phyloP scores from a whole-genome alignment of 345 rosid species.

The Chamaenerion angustifolium region DNA sequence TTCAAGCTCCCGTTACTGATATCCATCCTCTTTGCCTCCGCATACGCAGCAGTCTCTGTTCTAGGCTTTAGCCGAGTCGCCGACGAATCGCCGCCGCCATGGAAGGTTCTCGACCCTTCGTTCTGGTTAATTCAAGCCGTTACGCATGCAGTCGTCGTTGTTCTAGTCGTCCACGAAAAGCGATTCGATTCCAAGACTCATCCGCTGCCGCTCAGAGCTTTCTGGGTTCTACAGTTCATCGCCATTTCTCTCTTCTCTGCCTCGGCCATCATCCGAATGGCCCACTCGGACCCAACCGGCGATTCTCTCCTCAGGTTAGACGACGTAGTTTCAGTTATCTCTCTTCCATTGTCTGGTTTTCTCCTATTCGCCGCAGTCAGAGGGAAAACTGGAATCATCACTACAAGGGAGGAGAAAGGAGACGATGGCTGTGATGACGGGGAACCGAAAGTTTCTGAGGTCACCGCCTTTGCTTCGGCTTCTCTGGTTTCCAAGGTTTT shows the following conservation, averaged over 20 bases:
- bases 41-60: conserved; percentile 32
- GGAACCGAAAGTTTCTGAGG: conserved; percentile 33
- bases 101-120: conserved; percentile 27
- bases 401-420: conserved; percentile 16
- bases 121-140: conserved; percentile 73
- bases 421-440: conserved; percentile 16
- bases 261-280: conserved; percentile 43
- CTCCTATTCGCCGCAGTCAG: conserved; percentile 37
- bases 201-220: conserved; percentile 51
- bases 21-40: conserved; percentile 31
- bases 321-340: conserved; percentile 38
- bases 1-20: conserved; percentile 37
- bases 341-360: conserved; percentile 41
- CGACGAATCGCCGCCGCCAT: conserved; percentile 13
- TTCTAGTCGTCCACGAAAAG: conserved; percentile 57
- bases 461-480: conserved; percentile 61
- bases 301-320: conserved; percentile 27
- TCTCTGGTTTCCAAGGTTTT: conserved; percentile 46
- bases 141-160: conserved; percentile 45
- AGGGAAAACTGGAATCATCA: conserved; percentile 57
- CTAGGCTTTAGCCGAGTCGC: conserved; percentile 25
- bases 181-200: conserved; percentile 45
- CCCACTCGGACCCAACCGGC: conserved; percentile 12
- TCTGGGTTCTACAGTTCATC: conserved; percentile 40
- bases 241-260: conserved; percentile 30